Conservation (phyloP, 768 basidiomycete species). For the Terana coerulea region DNA sequence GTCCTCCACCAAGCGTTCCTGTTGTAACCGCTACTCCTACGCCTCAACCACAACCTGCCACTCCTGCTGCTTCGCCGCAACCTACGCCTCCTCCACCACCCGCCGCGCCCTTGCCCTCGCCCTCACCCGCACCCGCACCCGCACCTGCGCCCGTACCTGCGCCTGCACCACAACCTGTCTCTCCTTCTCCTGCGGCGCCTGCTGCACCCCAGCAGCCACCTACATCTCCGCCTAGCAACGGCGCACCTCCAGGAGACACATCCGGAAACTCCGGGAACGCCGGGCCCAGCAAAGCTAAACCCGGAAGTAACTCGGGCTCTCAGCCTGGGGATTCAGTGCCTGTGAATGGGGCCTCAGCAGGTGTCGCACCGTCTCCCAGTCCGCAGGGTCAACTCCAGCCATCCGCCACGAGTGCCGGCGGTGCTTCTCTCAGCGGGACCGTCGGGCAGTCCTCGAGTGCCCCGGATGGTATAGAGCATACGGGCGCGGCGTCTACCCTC, state of each 20-base stretch:
- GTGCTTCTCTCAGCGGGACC: neutral
- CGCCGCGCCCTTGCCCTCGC: neutral
- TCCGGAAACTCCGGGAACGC: too few species aligned
- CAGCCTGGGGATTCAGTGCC: too few species aligned
- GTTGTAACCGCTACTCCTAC: neutral
- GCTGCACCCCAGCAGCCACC: neutral
- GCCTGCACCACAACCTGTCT: neutral
- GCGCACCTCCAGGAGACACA: too few species aligned
- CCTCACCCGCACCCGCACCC: neutral
- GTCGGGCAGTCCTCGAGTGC: neutral
- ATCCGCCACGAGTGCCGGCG: neutral
- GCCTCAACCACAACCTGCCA: neutral
- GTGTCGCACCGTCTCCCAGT: neutral
- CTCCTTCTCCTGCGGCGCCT: neutral
- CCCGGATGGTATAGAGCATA: neutral
- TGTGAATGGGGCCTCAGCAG: neutral
- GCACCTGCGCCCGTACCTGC: neutral
- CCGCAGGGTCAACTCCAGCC: neutral
- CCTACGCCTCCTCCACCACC: constrained; percentile 1
- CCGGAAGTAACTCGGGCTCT: neutral
- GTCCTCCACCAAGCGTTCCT: neutral
- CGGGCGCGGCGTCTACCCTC: neutral
- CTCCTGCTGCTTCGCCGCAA: neutral
- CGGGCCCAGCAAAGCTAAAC: neutral
- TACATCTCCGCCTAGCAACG: neutral